Base-by-base conservation (phyloP, 768 basidiomycete genomes). In the Auriscalpium orientale region DNA sequence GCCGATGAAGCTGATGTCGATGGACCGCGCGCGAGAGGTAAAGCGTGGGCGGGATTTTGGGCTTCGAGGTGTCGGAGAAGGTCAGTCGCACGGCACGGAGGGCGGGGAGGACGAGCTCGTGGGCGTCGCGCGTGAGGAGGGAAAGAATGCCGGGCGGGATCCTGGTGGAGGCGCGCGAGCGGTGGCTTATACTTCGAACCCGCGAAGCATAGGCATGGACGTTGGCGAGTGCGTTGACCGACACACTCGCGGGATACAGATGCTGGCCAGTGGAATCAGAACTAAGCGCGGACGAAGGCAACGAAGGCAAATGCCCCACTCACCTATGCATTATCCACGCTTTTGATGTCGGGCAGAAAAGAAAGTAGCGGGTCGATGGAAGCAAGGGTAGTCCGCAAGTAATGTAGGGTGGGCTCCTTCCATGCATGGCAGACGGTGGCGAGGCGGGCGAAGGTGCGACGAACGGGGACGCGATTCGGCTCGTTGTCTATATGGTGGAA, bases 191-290 rank as follows among this genome's bases (percentile, higher is more conserved):
- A 18, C 46, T 55, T 48, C 56, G 56, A 16, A 62, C 61, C 51
- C 61, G 58, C 56, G 56, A 53, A 48, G 59, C 56, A 46, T 62
- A 62, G 45, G 61, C 33, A 20, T 48, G 35, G 18, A 62, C 55
- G 37, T 34, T 49, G 40, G 59, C 33, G 37, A 58, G 50, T n/a
- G 21, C 37, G 43, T 55, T 43, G 16, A 56, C 21, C 18, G 54
- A 40, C 6, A 49, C 35, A 47, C n/a, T 15, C 38, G 36, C 55
- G 8, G 52, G 43, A 13, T 21, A 21, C 9, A 37, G n/a, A 15
- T 53, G 43, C 13, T 2, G 16, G 45, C 9, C 5, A 13, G 10
- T 15, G 21, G 10, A n/a, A 34, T 21, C 7, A 13, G 13, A 13
- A 49, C n/a, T 28, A 3, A 4, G 13, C 47, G 15, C 47, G 22